Evolutionary conservation across 352 stramenopile species (phyloP).

Genomic region (Thalassiosira mediterranea): DNA sequence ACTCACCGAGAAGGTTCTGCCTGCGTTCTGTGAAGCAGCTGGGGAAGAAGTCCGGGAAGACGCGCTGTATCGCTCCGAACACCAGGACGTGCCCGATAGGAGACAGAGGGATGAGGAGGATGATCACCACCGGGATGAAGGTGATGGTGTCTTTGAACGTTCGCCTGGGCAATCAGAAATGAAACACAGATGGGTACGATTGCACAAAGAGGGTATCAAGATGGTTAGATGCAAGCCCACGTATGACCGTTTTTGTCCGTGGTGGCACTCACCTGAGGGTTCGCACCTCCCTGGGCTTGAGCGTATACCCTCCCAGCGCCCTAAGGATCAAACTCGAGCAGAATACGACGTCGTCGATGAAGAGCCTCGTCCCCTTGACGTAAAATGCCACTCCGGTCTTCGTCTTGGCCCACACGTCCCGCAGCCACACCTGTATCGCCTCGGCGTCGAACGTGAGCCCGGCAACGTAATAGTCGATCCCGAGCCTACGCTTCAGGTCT

Average conservation of each 20-base stretch:
- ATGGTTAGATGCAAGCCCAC: no score
- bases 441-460: slow-evolving; percentile 78
- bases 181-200: slow-evolving; percentile 9
- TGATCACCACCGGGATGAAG: slow-evolving; percentile 89
- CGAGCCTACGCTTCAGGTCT: slow-evolving; percentile 85
- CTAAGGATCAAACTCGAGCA: slow-evolving; percentile 79
- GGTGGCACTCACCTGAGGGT: slow-evolving; percentile 73
- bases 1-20: slow-evolving; percentile 84
- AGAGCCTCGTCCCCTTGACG: slow-evolving; percentile 82
- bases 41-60: slow-evolving; percentile 90
- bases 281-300: slow-evolving; percentile 88
- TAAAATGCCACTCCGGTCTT: slow-evolving; percentile 86
- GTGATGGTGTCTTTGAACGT: slow-evolving; percentile 89
- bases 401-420: slow-evolving; percentile 77
- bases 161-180: slow-evolving; percentile 68
- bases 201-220: no score
- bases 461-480: slow-evolving; percentile 85
- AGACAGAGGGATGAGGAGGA: slow-evolving; percentile 87
- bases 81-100: slow-evolving; percentile 88
- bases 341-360: slow-evolving; percentile 85
- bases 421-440: slow-evolving; percentile 65
- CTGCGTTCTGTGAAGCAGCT: slow-evolving; percentile 87
- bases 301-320: slow-evolving; percentile 84
- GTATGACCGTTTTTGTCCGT: no score
- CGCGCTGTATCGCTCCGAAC: slow-evolving; percentile 88